Percentiles rank a stretch among this genome's conserved stretches.
Evolutionary conservation across 2,329 filamentous ascomycete species (phyloP).

Genomic region (Ophiostoma fasciatum): DNA sequence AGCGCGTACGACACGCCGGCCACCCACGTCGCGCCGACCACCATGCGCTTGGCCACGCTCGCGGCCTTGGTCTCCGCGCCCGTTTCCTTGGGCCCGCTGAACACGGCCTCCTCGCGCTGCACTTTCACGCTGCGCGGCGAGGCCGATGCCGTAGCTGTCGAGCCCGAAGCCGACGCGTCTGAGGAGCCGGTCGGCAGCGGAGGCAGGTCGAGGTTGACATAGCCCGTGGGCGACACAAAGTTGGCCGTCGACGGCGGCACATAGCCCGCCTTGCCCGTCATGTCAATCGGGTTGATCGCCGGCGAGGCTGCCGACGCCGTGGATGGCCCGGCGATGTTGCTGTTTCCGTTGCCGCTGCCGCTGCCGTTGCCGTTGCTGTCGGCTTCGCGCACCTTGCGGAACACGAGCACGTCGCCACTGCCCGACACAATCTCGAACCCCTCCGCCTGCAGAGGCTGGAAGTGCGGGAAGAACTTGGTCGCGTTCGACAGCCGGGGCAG

Average conservation of each 20-base stretch:
- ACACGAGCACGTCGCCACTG: slow-evolving; percentile 47
- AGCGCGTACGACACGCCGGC: slow-evolving; percentile 42
- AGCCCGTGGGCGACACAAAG: slow-evolving; percentile 51
- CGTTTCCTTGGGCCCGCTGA: slow-evolving; percentile 22
- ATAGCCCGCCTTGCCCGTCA: slow-evolving; percentile 28
- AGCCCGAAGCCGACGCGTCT: not conserved
- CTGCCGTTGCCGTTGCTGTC: not conserved
- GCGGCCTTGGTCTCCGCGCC: slow-evolving; percentile 6
- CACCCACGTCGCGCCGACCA: slow-evolving; percentile 38
- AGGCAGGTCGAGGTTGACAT: slow-evolving; percentile 42
- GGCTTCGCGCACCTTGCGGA: slow-evolving; percentile 38
- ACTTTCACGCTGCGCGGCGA: slow-evolving; percentile 27
- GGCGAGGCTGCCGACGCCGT: no score
- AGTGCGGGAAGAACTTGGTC: slow-evolving; percentile 49
- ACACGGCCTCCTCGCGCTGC: slow-evolving; percentile 31
- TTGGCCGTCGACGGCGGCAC: slow-evolving; percentile 33
- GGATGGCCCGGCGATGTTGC: no score
- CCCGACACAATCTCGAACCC: slow-evolving; percentile 56
- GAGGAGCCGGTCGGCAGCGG: slow-evolving; percentile 14
- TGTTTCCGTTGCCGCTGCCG: no score
- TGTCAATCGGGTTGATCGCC: slow-evolving; percentile 43
- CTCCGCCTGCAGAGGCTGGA: slow-evolving; percentile 39
- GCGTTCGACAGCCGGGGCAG: slow-evolving; percentile 47
- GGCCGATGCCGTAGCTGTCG: not conserved
- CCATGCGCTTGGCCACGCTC: slow-evolving; percentile 29